phyloP scores from a whole-genome alignment of 2,329 filamentous ascomycete species.

The Akanthomyces dipterigenus region DNA sequence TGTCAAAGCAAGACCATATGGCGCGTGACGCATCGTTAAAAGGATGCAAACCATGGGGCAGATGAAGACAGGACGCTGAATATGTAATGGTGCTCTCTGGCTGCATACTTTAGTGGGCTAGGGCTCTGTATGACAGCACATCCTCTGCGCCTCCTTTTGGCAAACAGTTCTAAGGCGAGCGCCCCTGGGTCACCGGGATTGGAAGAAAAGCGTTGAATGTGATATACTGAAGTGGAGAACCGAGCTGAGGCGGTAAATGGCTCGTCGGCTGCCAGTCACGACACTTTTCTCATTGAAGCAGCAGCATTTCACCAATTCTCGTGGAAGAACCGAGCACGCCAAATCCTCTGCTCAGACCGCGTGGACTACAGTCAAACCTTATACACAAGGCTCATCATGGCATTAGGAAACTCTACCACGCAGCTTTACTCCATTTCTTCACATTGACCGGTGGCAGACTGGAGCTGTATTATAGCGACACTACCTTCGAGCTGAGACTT shows the following conservation, averaged over 20 bases:
- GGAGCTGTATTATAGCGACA: not conserved
- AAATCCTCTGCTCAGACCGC: not conserved
- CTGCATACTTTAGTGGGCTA: slow-evolving; percentile 11
- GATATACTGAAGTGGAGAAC: not conserved
- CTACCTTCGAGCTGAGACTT: not conserved
- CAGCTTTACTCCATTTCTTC: not conserved
- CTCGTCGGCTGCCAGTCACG: not conserved
- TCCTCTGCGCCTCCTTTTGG: not conserved
- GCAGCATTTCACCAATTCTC: not conserved
- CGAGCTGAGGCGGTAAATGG: not conserved
- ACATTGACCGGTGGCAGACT: not conserved
- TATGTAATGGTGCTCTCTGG: not conserved
- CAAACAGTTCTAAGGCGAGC: not conserved
- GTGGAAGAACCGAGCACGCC: not conserved
- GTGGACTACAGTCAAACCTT: not conserved
- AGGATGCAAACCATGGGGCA: not conserved
- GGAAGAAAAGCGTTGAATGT: not conserved
- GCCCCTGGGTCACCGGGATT: not conserved
- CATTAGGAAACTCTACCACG: not conserved
- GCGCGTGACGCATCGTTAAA: not conserved
- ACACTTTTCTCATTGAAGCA: not conserved
- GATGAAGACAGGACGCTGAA: not conserved
- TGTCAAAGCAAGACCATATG: not conserved
- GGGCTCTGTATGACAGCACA: slow-evolving; percentile 8
- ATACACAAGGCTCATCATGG: not conserved